These are phyloP conservation scores for Westerdykella ornata DNA, from an alignment of 2,329 filamentous ascomycete genomes.

Conservation along the genomic window DNA sequence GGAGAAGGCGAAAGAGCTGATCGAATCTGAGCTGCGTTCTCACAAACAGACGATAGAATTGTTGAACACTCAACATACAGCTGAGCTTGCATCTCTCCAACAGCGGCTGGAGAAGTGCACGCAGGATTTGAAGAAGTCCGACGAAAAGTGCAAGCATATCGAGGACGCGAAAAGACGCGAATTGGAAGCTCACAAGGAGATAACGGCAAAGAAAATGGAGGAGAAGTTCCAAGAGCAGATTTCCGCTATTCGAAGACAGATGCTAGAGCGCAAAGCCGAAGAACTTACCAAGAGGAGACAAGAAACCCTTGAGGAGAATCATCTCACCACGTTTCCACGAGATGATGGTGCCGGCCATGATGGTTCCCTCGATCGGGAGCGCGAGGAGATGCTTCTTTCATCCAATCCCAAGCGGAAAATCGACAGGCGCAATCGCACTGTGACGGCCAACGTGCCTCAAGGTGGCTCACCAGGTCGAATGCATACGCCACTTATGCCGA, in stretches of 20 bases:
- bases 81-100: background rate
- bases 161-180: conserved; percentile 11
- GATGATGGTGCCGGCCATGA: background rate
- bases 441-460: too few relatives aligned
- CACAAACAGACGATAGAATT: conserved; percentile 3
- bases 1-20: conserved; percentile 1
- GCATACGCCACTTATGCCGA: too few relatives aligned
- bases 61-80: conserved; percentile 1
- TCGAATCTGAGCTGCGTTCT: conserved; percentile 1
- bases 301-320: background rate
- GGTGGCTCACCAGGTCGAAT: too few relatives aligned
- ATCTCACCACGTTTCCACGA: background rate
- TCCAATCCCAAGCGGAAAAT: conserved; percentile 14
- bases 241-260: background rate
- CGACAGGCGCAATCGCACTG: conserved; percentile 9
- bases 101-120: conserved; percentile 6
- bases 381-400: too few relatives aligned
- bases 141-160: conserved; percentile 3
- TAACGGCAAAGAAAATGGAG: conserved; percentile 6
- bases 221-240: conserved; percentile 1
- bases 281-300: background rate
- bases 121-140: conserved; percentile 1
- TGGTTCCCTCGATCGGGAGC: background rate
- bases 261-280: background rate
- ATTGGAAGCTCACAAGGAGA: conserved; percentile 11